phyloP scores from a whole-genome alignment of 306 rosid species.

The Sicyos edulis region DNA sequence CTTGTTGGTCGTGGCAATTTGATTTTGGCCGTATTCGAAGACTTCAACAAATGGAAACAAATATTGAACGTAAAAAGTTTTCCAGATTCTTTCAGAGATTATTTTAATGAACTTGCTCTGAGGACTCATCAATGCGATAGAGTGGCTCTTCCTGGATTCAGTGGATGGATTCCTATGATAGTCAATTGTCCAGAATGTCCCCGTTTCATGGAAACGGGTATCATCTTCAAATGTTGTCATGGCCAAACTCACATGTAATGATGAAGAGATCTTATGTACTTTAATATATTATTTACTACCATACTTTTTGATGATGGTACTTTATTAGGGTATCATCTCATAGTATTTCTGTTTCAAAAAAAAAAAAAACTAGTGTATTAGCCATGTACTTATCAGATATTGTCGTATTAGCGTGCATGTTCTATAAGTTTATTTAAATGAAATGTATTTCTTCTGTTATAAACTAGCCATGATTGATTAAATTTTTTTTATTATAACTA shows the following conservation, averaged over 20 bases:
- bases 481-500: no score
- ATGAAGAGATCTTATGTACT: neutral
- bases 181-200: conserved; percentile 50
- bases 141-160: conserved; percentile 21
- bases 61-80: conserved; percentile 30
- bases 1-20: conserved; percentile 33
- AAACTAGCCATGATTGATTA: neutral
- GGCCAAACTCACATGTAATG: conserved; percentile 9
- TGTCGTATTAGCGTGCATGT: neutral
- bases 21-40: conserved; percentile 30
- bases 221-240: conserved; percentile 67
- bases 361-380: neutral
- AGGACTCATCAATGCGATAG: conserved; percentile 21
- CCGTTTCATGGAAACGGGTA: conserved; percentile 43
- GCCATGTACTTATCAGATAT: neutral
- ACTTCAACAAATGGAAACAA: conserved; percentile 41
- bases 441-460: no score
- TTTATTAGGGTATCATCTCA: neutral
- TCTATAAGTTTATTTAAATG: neutral
- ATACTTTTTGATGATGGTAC: neutral
- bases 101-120: conserved; percentile 22
- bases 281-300: neutral
- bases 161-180: conserved; percentile 35
- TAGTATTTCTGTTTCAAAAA: neutral
- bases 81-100: neutral